phyloP scores from a whole-genome alignment of 768 basidiomycete species.

The Lactifluus piperatus region DNA sequence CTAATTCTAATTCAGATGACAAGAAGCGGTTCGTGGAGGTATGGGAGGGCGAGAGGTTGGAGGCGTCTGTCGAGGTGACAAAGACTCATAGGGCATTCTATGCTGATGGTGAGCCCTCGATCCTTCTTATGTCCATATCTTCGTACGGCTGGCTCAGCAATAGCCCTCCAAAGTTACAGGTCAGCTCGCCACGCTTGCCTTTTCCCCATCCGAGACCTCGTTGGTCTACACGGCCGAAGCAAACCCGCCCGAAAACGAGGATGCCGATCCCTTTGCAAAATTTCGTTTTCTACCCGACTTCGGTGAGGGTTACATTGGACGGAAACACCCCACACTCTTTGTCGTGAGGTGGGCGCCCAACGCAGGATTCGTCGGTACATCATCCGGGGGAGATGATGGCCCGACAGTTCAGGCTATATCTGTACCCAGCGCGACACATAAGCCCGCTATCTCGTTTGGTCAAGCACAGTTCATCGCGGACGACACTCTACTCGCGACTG shows the following conservation, averaged over 20 bases:
- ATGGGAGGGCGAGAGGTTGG: conserved; percentile 22
- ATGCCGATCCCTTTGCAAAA: conserved; percentile 10
- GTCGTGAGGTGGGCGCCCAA: conserved; percentile 1
- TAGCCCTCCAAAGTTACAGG: not conserved
- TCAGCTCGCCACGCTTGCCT: conserved; percentile 13
- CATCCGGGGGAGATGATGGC: not conserved
- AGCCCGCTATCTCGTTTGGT: conserved; percentile 11
- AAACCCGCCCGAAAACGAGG: conserved; percentile 9
- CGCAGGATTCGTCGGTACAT: not conserved
- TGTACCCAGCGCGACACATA: not conserved
- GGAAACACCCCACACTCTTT: conserved; percentile 15
- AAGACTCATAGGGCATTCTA: conserved; percentile 24
- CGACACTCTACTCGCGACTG: conserved; percentile 23
- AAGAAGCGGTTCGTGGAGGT: conserved; percentile 27
- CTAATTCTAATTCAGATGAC: not conserved
- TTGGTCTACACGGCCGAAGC: conserved; percentile 19
- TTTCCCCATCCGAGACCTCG: conserved; percentile 17
- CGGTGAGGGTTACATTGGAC: conserved; percentile 15
- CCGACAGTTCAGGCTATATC: conserved; percentile 2
- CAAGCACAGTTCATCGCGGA: conserved; percentile 17
- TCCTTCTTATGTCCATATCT: no score
- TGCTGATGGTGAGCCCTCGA: conserved; percentile 21
- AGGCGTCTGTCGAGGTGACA: conserved; percentile 16
- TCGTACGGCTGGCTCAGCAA: not conserved
- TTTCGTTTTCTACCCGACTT: conserved; percentile 17